Evolutionary conservation across 75 land plant species (phyloP).

Genomic region (Selaginella tamariscina): DNA sequence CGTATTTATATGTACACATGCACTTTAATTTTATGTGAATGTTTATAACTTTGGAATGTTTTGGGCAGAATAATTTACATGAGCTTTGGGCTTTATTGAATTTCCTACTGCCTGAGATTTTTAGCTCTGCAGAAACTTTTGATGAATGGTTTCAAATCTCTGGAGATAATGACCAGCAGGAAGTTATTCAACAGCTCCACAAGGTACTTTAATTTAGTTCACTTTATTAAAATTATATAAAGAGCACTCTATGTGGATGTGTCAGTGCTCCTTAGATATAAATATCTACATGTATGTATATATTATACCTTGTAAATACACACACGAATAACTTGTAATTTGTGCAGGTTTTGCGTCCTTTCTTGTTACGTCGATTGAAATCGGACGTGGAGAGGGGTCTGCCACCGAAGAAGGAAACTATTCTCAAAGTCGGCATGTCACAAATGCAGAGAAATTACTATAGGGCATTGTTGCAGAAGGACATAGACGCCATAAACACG

Average conservation of each 20-base stretch:
- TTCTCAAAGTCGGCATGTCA: constrained; percentile 7
- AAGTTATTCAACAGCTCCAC: constrained; percentile 11
- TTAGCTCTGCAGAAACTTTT: constrained; percentile 10
- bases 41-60: no score
- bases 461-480: constrained; percentile 7
- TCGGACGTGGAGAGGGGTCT: constrained; percentile 6
- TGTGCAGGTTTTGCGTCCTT: constrained; percentile 3
- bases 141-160: constrained; percentile 12
- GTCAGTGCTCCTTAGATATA: no score
- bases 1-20: neutral
- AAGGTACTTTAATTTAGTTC: no score
- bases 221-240: no score
- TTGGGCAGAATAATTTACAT: constrained; percentile 7
- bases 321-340: neutral
- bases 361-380: neutral
- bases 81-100: constrained; percentile 11
- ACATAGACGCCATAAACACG: constrained; percentile 3
- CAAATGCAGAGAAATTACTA: constrained; percentile 10
- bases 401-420: constrained; percentile 11
- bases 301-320: no score
- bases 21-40: neutral
- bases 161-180: constrained; percentile 11
- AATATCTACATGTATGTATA: no score
- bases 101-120: constrained; percentile 6
- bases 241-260: no score